phyloP scores from a whole-genome alignment of 139 green algal genomes.

The Picochlorum sp. region DNA sequence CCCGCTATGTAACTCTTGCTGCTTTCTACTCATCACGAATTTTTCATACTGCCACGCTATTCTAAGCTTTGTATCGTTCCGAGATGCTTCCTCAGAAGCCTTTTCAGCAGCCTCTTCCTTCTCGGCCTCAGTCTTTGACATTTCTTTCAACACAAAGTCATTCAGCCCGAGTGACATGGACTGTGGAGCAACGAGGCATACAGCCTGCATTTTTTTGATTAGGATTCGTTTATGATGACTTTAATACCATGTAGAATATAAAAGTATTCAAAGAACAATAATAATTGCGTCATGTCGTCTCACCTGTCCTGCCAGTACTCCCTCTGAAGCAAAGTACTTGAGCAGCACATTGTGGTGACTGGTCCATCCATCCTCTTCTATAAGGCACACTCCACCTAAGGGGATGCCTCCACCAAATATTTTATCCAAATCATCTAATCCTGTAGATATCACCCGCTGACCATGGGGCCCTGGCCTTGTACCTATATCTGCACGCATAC shows the following conservation, averaged over 20 bases:
- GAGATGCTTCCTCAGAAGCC: not conserved
- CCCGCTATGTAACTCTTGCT: not conserved
- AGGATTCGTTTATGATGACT: too few relatives aligned
- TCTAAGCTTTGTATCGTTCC: constrained; percentile 36
- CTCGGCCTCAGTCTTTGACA: not conserved
- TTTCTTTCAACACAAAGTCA: not conserved
- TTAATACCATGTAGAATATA: too few relatives aligned
- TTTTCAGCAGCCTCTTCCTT: constrained; percentile 9
- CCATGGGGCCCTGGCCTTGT: constrained; percentile 58
- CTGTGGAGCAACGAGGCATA: not conserved
- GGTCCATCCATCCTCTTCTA: constrained; percentile 53
- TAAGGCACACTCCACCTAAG: constrained; percentile 46
- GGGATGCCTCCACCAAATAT: constrained; percentile 65
- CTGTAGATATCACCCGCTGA: constrained; percentile 64
- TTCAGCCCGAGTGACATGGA: not conserved
- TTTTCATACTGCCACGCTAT: constrained; percentile 78
- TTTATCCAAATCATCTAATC: constrained; percentile 55
- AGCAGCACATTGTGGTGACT: constrained; percentile 50
- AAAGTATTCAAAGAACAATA: not conserved
- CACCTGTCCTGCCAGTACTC: not conserved
- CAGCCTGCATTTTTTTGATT: too few relatives aligned
- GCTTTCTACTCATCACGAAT: not conserved
- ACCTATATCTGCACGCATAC: constrained; percentile 32
- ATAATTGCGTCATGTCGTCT: not conserved
- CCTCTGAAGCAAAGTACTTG: constrained; percentile 69